Base-by-base conservation (phyloP, 768 basidiomycete genomes). In the Leccinum ochraceum region DNA sequence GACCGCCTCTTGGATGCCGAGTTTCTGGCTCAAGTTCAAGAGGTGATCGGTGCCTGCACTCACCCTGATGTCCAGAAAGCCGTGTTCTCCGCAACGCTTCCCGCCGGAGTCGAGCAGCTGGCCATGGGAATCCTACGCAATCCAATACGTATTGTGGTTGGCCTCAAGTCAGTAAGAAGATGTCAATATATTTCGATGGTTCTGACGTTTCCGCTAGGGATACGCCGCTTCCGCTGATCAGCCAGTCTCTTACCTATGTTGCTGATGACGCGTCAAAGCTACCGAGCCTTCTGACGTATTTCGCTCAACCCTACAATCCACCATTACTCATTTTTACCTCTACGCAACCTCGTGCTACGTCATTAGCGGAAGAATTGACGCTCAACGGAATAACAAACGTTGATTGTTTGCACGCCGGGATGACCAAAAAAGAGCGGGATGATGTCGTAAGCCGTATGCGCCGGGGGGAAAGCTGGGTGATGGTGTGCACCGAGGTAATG, bases 401-500 rank as follows among this genome's bases (percentile, higher is more conserved):
- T 4, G 94, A 95, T 64, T 91, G 89, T 66, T 80, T 98, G 5
- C 96, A 99, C 74, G 94, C 94, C 3, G 94, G 92, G 1, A 83
- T 95, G 80, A 90, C 85, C 3, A 88, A 86, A 68, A 89, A 90
- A 67, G 92, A 95, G 73, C 83, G 97, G 57, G 93, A 95, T 67
- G 87, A 95, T 68, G 86, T 90, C 17, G 81, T 97, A 10, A 79
- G 81, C 44, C 84, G 89, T 36, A 96, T 99, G 88, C 87, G 92
- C 28, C 82, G 81, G 67, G 97, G 95, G 0, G 85, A 92, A 71
- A 90, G 92, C 61, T 98, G 97, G 97, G 86, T 95, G 36, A 85
- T 98, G 84, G 84, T 99, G 51, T 92, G 89, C 65, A 99, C 97
- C 24, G 97, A 99, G 73, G 92, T 98, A 54, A 92, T 98, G 92